Percentiles rank a stretch among this genome's conserved stretches.
Conservation (phyloP, 352 stramenopile species). For the Phytophthora parvispora region DNA sequence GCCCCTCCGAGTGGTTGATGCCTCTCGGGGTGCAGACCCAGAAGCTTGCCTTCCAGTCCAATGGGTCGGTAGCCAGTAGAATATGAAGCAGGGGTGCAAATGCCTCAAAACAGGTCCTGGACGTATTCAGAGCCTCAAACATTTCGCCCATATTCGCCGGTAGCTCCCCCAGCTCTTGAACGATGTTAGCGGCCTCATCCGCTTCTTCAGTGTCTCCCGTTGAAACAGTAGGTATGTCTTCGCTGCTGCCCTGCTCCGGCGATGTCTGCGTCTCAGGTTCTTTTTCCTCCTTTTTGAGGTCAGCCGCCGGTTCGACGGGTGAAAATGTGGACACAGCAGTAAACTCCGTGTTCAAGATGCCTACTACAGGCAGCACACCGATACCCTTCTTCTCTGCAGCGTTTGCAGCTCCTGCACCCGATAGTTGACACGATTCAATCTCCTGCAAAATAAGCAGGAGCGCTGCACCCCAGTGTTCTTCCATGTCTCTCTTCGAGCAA, state of each 20-base stretch:
- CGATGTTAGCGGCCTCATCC: not conserved
- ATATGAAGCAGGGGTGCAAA: slow-evolving; percentile 45
- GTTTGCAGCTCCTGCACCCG: not conserved
- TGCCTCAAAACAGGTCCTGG: slow-evolving; percentile 16
- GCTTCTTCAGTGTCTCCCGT: not conserved
- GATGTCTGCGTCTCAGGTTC: not conserved
- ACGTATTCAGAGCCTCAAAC: slow-evolving; percentile 28
- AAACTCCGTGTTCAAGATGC: not conserved
- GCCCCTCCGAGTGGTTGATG: not conserved
- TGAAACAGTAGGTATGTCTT: not conserved
- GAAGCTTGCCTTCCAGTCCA: slow-evolving; percentile 31
- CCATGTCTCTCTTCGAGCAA: slow-evolving; percentile 11
- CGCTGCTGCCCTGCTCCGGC: not conserved
- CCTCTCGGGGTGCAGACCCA: not conserved
- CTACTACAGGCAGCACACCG: not conserved
- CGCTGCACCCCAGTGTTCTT: slow-evolving; percentile 15
- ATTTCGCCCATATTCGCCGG: slow-evolving; percentile 14
- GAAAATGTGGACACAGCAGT: not conserved
- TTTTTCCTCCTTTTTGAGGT: not conserved
- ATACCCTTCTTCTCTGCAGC: not conserved
- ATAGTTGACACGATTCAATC: not conserved
- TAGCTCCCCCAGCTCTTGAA: slow-evolving; percentile 1
- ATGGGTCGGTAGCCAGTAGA: slow-evolving; percentile 25
- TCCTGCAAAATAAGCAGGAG: slow-evolving; percentile 4
- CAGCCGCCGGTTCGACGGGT: not conserved